Conservation (phyloP, 108 stramenopile genomes). For the Cyclostephanos tholiformis region DNA sequence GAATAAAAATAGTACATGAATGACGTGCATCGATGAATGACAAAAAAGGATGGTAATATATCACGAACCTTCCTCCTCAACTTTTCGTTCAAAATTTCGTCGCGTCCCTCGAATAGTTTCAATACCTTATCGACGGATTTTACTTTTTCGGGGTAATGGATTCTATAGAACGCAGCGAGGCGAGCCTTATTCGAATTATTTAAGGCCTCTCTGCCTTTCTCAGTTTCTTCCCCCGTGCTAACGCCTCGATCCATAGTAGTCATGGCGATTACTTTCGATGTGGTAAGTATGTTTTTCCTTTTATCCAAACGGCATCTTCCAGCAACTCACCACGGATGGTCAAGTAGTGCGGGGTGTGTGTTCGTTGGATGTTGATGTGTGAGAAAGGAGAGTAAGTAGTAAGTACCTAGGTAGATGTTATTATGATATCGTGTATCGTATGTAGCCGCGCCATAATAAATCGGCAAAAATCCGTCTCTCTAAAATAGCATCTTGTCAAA, state of each 20-base stretch:
- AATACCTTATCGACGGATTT: constrained; percentile 77
- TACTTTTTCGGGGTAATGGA: constrained; percentile 73
- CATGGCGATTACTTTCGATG: too few species aligned
- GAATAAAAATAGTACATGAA: not conserved
- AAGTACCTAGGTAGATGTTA: too few species aligned
- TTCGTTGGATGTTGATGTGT: too few species aligned
- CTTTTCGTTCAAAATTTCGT: constrained; percentile 76
- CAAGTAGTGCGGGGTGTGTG: too few species aligned
- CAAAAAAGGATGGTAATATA: not conserved
- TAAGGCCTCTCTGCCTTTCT: constrained; percentile 61
- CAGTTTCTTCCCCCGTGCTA: constrained; percentile 61
- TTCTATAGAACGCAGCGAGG: constrained; percentile 78
- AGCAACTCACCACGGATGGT: too few species aligned
- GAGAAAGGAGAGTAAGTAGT: too few species aligned
- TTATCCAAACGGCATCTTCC: too few species aligned
- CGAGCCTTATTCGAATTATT: constrained; percentile 64
- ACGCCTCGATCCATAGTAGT: constrained; percentile 35
- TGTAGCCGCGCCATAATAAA: too few species aligned
- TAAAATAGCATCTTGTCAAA: too few species aligned
- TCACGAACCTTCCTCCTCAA: constrained; percentile 60
- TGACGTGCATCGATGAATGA: not conserved
- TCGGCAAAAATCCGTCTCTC: too few species aligned
- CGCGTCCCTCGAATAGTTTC: constrained; percentile 71
- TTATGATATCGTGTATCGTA: too few species aligned
- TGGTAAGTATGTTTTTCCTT: too few species aligned